These are phyloP conservation scores for Citrus sinensis DNA, from an alignment of 345 rosid species.

Conservation along the genomic window DNA sequence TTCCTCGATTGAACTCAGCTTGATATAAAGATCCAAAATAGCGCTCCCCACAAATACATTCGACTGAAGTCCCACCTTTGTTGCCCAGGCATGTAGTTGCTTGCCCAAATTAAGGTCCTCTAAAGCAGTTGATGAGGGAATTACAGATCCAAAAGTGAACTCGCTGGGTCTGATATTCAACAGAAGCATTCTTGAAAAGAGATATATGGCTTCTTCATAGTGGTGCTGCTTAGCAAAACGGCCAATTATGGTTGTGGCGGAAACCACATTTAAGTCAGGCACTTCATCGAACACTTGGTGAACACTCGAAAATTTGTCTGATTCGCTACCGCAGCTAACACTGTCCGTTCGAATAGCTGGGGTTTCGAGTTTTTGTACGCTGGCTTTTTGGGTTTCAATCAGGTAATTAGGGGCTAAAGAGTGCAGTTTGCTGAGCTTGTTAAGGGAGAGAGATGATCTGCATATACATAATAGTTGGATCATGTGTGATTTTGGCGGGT, in stretches of 20 bases:
- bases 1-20: constrained; percentile 31
- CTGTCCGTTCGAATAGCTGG: background rate
- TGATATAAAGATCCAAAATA: constrained; percentile 32
- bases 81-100: constrained; percentile 61
- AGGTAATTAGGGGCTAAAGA: background rate
- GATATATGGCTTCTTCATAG: constrained; percentile 39
- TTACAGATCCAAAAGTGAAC: constrained; percentile 65
- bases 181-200: constrained; percentile 50
- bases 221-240: constrained; percentile 36
- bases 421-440: background rate
- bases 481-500: background rate
- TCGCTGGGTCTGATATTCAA: constrained; percentile 60
- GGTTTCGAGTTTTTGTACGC: background rate
- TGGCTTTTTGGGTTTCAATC: background rate
- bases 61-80: constrained; percentile 56
- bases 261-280: constrained; percentile 44
- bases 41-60: constrained; percentile 75
- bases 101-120: constrained; percentile 43
- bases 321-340: background rate
- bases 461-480: background rate
- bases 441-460: background rate
- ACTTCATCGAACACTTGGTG: constrained; percentile 52
- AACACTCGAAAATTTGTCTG: constrained; percentile 18
- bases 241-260: constrained; percentile 55
- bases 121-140: constrained; percentile 44